Percentiles rank a stretch among this genome's conserved stretches.
These are phyloP conservation scores for Penicillium frequentans DNA, from an alignment of 2,329 filamentous ascomycete genomes.

Conservation along the genomic window DNA sequence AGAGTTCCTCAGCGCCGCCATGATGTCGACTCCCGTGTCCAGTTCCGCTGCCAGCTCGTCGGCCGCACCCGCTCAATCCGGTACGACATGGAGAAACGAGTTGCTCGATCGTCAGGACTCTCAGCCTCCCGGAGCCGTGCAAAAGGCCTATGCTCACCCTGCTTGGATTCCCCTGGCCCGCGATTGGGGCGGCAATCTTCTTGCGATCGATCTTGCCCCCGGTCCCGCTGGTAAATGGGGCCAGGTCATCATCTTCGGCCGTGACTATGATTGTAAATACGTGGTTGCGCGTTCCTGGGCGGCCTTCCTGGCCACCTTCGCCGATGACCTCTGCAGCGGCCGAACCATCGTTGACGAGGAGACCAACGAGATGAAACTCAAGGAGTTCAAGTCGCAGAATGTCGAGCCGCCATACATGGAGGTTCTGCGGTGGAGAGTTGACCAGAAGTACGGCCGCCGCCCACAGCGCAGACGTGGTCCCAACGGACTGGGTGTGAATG, in stretches of 20 bases:
- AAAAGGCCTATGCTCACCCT: constrained; percentile 89
- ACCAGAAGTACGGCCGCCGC: constrained; percentile 83
- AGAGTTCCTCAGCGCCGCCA: constrained; percentile 70
- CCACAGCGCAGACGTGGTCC: constrained; percentile 50
- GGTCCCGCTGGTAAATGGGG: constrained; percentile 91
- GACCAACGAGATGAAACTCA: constrained; percentile 82
- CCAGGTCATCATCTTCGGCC: constrained; percentile 92
- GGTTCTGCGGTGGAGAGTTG: constrained; percentile 90
- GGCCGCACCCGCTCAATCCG: constrained; percentile 56
- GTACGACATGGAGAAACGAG: constrained; percentile 76
- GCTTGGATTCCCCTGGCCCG: constrained; percentile 94
- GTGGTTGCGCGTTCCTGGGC: constrained; percentile 92
- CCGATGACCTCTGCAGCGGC: constrained; percentile 85
- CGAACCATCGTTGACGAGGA: constrained; percentile 95
- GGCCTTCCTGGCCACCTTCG: constrained; percentile 78
- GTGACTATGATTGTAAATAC: constrained; percentile 98
- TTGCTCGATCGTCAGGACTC: constrained; percentile 82
- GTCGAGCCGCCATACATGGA: constrained; percentile 93
- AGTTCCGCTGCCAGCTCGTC: constrained; percentile 70
- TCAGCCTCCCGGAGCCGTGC: constrained; percentile 80
- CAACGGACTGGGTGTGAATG: constrained; percentile 55
- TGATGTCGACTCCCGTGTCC: constrained; percentile 60
- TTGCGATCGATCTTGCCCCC: constrained; percentile 88
- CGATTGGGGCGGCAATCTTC: constrained; percentile 98
- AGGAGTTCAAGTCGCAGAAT: constrained; percentile 84